Conservation (phyloP, 75 land plant species). For the Selaginella tamariscina region DNA sequence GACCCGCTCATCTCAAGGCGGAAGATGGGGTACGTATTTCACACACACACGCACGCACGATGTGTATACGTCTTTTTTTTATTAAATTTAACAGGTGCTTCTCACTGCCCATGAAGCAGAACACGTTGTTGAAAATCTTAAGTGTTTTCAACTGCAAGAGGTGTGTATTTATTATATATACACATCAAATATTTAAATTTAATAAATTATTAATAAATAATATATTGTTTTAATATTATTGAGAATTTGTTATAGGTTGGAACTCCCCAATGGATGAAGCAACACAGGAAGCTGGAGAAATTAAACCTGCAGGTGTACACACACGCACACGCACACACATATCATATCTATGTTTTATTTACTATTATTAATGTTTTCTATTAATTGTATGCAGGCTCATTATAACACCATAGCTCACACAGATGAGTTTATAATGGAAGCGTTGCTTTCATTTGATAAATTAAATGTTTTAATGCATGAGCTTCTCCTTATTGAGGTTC, state of each 20-base stretch:
- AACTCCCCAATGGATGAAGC: conserved; percentile 22
- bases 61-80: neutral
- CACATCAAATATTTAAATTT: no score
- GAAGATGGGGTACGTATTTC: neutral
- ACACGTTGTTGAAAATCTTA: neutral
- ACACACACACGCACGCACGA: no score
- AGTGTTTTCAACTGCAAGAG: neutral
- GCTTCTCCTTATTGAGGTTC: conserved; percentile 31
- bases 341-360: neutral
- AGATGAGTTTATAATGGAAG: conserved; percentile 34
- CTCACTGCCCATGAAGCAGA: neutral
- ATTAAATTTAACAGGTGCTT: neutral
- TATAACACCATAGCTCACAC: conserved; percentile 31
- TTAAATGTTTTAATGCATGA: conserved; percentile 30
- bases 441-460: conserved; percentile 27
- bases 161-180: no score
- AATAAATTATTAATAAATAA: no score
- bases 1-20: conserved; percentile 4
- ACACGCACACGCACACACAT: neutral
- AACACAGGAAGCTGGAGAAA: conserved; percentile 27
- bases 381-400: conserved; percentile 23
- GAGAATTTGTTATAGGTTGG: conserved; percentile 20
- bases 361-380: neutral
- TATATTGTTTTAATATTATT: neutral
- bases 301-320: conserved; percentile 28